Percentiles rank a stretch among this genome's conserved stretches.
phyloP scores from a whole-genome alignment of 2,329 filamentous ascomycete genomes.

The Parafenestella ontariensis region DNA sequence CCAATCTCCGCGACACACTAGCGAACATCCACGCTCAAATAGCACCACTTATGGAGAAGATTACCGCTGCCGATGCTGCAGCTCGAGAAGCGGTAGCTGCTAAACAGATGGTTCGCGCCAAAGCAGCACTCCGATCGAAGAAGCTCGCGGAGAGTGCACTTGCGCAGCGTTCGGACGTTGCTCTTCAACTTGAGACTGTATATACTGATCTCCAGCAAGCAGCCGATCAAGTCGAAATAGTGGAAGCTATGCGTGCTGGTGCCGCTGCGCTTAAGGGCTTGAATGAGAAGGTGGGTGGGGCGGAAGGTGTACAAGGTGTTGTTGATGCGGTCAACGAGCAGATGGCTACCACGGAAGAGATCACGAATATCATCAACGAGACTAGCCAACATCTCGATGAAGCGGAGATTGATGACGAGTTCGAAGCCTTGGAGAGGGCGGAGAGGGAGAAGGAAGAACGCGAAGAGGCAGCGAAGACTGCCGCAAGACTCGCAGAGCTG shows the following conservation, averaged over 20 bases:
- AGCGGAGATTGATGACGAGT: constrained; percentile 83
- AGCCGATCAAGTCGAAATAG: constrained; percentile 80
- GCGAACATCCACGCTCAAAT: constrained; percentile 71
- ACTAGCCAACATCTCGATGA: constrained; percentile 68
- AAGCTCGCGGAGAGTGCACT: constrained; percentile 81
- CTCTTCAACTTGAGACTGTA: constrained; percentile 83
- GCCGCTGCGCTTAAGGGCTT: constrained; percentile 74
- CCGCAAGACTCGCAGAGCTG: constrained; percentile 51
- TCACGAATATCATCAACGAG: constrained; percentile 78
- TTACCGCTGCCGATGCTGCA: constrained; percentile 57
- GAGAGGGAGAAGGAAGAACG: constrained; percentile 83
- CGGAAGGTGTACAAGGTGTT: constrained; percentile 76
- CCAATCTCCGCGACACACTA: constrained; percentile 78
- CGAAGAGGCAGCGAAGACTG: constrained; percentile 62
- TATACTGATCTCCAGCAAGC: constrained; percentile 86
- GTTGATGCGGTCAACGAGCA: constrained; percentile 79
- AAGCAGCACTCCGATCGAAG: constrained; percentile 80
- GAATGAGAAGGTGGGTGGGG: constrained; percentile 78
- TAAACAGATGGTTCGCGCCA: constrained; percentile 77
- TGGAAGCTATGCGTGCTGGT: constrained; percentile 82
- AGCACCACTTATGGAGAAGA: constrained; percentile 65
- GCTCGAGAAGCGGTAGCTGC: constrained; percentile 74
- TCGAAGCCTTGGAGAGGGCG: constrained; percentile 72
- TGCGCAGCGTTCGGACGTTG: constrained; percentile 72
- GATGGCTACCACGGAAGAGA: constrained; percentile 77